phyloP scores from a whole-genome alignment of 371 early-diverging fungal species.

The Choanephora cucurbitarum region DNA sequence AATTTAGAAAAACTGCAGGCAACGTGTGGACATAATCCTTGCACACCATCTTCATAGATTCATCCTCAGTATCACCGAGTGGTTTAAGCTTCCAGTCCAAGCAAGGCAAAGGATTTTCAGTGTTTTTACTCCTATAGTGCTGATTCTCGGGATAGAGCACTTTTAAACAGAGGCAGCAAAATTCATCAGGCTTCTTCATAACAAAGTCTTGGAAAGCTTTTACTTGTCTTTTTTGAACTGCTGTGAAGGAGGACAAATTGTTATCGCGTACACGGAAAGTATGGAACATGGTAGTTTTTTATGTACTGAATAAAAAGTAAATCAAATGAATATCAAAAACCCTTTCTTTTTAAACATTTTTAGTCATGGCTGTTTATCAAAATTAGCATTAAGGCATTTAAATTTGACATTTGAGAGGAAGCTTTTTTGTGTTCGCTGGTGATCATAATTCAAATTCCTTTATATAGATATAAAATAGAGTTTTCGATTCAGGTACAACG shows the following conservation, averaged over 20 bases:
- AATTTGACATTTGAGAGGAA: too few relatives aligned
- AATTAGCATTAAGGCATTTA: too few relatives aligned
- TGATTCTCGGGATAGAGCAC: conserved; percentile 5
- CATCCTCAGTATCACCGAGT: background rate
- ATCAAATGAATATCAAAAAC: background rate
- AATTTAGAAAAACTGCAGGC: background rate
- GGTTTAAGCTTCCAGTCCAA: conserved; percentile 3
- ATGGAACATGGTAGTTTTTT: background rate
- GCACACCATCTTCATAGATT: too few relatives aligned
- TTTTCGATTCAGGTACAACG: too few relatives aligned
- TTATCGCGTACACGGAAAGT: background rate
- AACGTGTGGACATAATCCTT: background rate
- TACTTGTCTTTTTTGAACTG: conserved; percentile 5
- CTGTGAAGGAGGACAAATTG: too few relatives aligned
- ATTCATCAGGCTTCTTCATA: conserved; percentile 4
- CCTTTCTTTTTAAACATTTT: too few relatives aligned
- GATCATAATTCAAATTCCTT: too few relatives aligned
- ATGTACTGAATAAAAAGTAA: background rate
- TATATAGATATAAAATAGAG: too few relatives aligned
- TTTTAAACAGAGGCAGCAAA: conserved; percentile 6
- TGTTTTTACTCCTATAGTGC: background rate
- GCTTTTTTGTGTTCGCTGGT: too few relatives aligned
- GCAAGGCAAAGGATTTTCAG: background rate
- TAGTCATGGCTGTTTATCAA: too few relatives aligned
- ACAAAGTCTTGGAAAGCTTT: conserved; percentile 5